Percentiles rank a stretch among this genome's conserved stretches.
phyloP scores from a whole-genome alignment of 495 filamentous ascomycete species.

The Talaromyces wortmannii region DNA sequence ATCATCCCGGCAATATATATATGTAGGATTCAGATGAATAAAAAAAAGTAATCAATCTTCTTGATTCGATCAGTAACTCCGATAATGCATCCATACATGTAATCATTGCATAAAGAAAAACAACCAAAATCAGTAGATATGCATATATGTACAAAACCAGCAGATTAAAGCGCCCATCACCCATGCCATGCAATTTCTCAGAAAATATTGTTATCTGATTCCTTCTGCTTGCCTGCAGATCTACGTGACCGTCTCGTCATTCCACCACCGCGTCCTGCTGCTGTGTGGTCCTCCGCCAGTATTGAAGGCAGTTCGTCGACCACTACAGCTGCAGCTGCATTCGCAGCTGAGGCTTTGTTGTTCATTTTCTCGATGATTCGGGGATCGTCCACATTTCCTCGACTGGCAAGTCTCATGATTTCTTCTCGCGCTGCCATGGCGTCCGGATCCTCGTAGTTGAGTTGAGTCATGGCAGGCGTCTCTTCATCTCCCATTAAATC shows the following conservation, averaged over 20 bases:
- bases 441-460: conserved; percentile 48
- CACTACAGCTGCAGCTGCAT: conserved; percentile 1
- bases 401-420: conserved; percentile 36
- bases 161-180: background rate
- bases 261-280: background rate
- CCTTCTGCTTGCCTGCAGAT: conserved; percentile 3
- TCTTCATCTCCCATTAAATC: conserved; percentile 28
- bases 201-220: background rate
- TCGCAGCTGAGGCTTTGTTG: background rate
- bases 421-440: conserved; percentile 41
- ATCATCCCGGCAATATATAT: no score
- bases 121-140: background rate
- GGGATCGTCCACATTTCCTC: conserved; percentile 8
- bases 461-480: conserved; percentile 40
- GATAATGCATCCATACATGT: background rate
- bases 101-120: no score
- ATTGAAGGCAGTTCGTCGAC: conserved; percentile 1
- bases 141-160: background rate
- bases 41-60: no score
- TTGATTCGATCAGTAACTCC: background rate
- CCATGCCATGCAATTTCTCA: background rate
- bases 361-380: background rate
- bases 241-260: conserved; percentile 1
- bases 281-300: background rate
- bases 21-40: no score